phyloP scores from a whole-genome alignment of 2,329 filamentous ascomycete genomes.

The Lecanosticta acicola region DNA sequence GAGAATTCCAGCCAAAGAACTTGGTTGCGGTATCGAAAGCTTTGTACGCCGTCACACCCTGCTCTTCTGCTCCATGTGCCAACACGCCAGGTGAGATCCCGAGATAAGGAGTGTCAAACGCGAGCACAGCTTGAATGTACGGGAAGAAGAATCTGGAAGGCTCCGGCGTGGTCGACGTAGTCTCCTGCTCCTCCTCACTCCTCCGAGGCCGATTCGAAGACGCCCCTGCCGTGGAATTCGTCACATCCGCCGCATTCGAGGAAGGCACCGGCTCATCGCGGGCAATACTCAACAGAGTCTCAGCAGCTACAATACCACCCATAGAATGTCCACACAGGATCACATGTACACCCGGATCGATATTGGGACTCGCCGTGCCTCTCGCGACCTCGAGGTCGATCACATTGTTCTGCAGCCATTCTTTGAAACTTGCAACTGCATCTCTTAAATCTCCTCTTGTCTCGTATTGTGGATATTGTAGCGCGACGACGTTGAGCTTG shows the following conservation, averaged over 20 bases:
- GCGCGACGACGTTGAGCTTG: constrained; percentile 59
- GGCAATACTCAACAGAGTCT: constrained; percentile 71
- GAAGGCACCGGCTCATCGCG: constrained; percentile 54
- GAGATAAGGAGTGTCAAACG: constrained; percentile 67
- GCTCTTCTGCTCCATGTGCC: constrained; percentile 78
- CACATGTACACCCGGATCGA: constrained; percentile 77
- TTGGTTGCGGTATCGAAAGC: constrained; percentile 59
- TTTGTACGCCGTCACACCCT: constrained; percentile 63
- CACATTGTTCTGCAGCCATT: constrained; percentile 84
- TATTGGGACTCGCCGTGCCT: constrained; percentile 76
- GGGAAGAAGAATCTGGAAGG: constrained; percentile 70
- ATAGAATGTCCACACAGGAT: constrained; percentile 82
- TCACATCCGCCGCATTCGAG: constrained; percentile 18
- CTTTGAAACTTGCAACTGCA: constrained; percentile 66
- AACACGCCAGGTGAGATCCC: constrained; percentile 76
- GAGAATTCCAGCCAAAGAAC: constrained; percentile 48
- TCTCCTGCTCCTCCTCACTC: background rate
- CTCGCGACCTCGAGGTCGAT: constrained; percentile 89
- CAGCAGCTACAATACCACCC: constrained; percentile 89
- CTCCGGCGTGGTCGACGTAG: constrained; percentile 15
- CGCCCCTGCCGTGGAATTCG: constrained; percentile 12
- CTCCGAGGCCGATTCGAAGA: background rate
- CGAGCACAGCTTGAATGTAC: constrained; percentile 70
- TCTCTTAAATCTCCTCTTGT: constrained; percentile 70
- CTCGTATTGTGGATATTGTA: constrained; percentile 76